These are phyloP conservation scores for Fusarium brevicatenulatum DNA, from an alignment of 2,329 filamentous ascomycete genomes.

Conservation along the genomic window DNA sequence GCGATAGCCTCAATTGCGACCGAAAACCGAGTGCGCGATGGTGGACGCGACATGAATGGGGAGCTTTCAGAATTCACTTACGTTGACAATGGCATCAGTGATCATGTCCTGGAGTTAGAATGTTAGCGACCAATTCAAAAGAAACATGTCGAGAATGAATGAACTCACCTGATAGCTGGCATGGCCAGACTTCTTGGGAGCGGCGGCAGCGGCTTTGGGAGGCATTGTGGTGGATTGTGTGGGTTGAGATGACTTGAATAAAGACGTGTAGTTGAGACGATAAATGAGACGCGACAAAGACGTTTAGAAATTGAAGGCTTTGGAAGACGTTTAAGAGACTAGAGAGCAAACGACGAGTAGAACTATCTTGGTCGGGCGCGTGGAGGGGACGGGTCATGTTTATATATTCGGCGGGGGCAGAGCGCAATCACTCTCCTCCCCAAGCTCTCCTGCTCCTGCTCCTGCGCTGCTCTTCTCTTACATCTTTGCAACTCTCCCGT, in stretches of 20 bases:
- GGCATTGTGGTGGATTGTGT: conserved; percentile 59
- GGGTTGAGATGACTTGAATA: conserved; percentile 34
- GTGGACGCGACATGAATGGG: conserved; percentile 51
- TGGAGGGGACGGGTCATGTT: conserved; percentile 63
- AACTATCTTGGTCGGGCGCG: conserved; percentile 61
- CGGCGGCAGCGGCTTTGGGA: conserved; percentile 66
- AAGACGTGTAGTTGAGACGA: conserved; percentile 36
- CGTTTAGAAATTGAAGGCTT: conserved; percentile 17
- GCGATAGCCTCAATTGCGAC: conserved; percentile 40
- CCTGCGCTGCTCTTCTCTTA: conserved; percentile 33
- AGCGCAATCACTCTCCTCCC: conserved; percentile 62
- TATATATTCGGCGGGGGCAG: conserved; percentile 69
- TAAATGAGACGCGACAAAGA: conserved; percentile 42
- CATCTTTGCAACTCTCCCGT: conserved; percentile 29
- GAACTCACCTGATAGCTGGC: conserved; percentile 68
- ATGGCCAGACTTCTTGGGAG: conserved; percentile 62
- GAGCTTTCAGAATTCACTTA: conserved; percentile 53
- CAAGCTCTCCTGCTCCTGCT: conserved; percentile 37
- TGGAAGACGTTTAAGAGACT: conserved; percentile 40
- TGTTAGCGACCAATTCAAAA: conserved; percentile 5
- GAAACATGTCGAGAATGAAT: conserved; percentile 8
- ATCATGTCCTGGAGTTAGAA: conserved; percentile 65
- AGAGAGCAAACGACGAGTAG: conserved; percentile 49
- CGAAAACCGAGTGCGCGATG: conserved; percentile 38
- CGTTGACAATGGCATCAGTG: conserved; percentile 68